Evolutionary conservation across 257 asterid genomes (phyloP), one percentile per base, ranked within the genome.

Genomic region (Orobanche coerulescens): DNA sequence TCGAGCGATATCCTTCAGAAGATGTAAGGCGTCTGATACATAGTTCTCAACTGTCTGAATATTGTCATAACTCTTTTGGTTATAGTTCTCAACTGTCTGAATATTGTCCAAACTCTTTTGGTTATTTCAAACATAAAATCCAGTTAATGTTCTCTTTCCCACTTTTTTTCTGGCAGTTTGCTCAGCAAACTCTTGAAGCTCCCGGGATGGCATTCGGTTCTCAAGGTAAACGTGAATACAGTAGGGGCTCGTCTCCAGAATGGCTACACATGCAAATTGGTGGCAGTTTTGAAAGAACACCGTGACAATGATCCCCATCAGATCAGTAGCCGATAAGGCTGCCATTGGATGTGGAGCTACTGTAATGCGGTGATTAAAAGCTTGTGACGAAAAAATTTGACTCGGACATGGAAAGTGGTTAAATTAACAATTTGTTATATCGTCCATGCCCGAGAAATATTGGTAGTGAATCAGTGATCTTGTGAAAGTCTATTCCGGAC

Each of bases 241-340:
- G 19, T 0, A 71, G 84, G 67, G 75, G 71, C 34, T 61, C 94
- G 23, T 84, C 90, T 19, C 88, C 90, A 47, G 94, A 82, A 55
- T 87, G 95, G 95, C 75, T 82, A 72, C 90, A 87, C 59, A 87
- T 87, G 95, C 95, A 87, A 78, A 77, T 80, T 54, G 95, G 95
- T 28, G 78, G 90, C 9, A 78, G 82, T 47, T 84, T 82, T 46
- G 90, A 84, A 48, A 72, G 84, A 65, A 64, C 80, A 34, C 59
- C 84, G 14, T 86, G 66, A 73, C 39, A 61, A 20, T 43, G 18
- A 50, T 42, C 9, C 22, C 19, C n/a, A n/a, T n/a, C 28, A 16
- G 28, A 16, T 6, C 24, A 43, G 15, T 25, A 11, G 23, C 30
- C 54, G 60, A 64, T 53, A 74, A 74, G n/a, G 31, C 31, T 1